A percentile compares a stretch with the other conserved stretches of the same genome.
These are phyloP conservation scores for Anthracocystis panici-leucophaei DNA, from an alignment of 1,284 basidiomycete genomes.

Conservation along the genomic window DNA sequence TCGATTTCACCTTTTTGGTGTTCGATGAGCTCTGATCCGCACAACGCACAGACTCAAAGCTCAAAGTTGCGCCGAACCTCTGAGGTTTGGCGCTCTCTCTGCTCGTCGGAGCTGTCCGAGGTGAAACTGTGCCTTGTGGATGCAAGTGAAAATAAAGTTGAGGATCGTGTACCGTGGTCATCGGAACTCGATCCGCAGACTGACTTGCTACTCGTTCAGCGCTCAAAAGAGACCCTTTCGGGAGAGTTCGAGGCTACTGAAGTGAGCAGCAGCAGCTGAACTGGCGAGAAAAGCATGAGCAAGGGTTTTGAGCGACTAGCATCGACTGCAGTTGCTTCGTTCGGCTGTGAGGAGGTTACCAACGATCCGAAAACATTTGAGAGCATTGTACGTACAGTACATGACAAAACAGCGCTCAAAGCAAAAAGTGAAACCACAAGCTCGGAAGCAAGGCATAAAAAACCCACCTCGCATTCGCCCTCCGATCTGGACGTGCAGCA, in stretches of 20 bases:
- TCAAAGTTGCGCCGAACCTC: neutral
- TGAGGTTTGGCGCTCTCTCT: too few relatives aligned
- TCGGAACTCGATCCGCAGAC: too few relatives aligned
- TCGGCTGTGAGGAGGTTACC: slow-evolving; percentile 18
- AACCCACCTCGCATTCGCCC: slow-evolving; percentile 7
- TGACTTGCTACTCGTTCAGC: too few relatives aligned
- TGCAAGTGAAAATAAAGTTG: too few relatives aligned
- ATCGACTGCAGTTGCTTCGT: slow-evolving; percentile 12
- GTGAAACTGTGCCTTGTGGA: too few relatives aligned
- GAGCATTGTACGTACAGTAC: too few relatives aligned
- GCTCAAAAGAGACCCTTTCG: neutral
- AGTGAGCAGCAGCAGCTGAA: neutral
- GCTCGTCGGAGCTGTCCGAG: too few relatives aligned
- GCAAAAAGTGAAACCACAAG: neutral
- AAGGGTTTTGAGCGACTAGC: neutral
- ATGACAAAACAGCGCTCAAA: neutral
- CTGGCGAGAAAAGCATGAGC: neutral
- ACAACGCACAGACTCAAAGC: neutral
- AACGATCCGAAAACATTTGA: slow-evolving; percentile 4
- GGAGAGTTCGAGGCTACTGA: neutral
- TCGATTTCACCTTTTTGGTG: neutral
- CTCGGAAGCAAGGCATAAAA: neutral
- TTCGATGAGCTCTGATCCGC: too few relatives aligned
- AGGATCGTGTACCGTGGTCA: too few relatives aligned
- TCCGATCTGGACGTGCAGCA: slow-evolving; percentile 40